Evolutionary conservation across 352 stramenopile genomes (phyloP).

Genomic region (Phytophthora melonis): DNA sequence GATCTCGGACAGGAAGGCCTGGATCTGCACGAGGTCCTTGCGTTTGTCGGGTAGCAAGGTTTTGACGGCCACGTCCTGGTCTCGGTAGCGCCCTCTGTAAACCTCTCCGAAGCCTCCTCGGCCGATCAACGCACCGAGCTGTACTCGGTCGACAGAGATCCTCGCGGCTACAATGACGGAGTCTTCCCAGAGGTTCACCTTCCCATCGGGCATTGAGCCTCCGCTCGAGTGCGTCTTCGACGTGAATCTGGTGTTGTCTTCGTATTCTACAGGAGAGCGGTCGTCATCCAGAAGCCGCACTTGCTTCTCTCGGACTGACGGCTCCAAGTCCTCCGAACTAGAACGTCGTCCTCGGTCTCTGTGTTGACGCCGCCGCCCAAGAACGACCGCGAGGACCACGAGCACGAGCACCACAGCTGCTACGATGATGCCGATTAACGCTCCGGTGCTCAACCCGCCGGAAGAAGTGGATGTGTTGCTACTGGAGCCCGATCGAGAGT

Average conservation of each 20-base stretch:
- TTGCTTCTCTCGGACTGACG: background rate
- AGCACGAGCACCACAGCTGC: slow-evolving; percentile 1
- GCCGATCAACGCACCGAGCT: background rate
- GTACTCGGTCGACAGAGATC: slow-evolving; percentile 26
- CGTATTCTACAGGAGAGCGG: background rate
- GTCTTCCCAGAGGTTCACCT: background rate
- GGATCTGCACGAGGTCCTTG: slow-evolving; percentile 17
- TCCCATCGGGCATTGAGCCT: background rate
- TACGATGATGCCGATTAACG: slow-evolving; percentile 2
- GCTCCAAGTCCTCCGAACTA: background rate
- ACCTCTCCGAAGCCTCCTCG: slow-evolving; percentile 40
- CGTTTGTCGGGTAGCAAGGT: slow-evolving; percentile 13
- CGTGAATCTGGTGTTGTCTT: background rate
- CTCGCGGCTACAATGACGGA: slow-evolving; percentile 2
- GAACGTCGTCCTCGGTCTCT: background rate
- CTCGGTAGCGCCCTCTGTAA: slow-evolving; percentile 28
- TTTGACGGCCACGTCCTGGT: slow-evolving; percentile 34
- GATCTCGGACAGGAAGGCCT: slow-evolving; percentile 36
- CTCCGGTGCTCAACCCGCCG: slow-evolving; percentile 24
- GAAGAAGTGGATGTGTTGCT: slow-evolving; percentile 7
- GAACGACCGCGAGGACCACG: background rate
- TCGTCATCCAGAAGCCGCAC: slow-evolving; percentile 4
- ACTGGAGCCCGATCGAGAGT: background rate
- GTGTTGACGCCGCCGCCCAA: background rate
- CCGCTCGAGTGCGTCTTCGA: slow-evolving; percentile 2